Conservation (phyloP, 306 rosid genomes). For the Prunus mira region DNA sequence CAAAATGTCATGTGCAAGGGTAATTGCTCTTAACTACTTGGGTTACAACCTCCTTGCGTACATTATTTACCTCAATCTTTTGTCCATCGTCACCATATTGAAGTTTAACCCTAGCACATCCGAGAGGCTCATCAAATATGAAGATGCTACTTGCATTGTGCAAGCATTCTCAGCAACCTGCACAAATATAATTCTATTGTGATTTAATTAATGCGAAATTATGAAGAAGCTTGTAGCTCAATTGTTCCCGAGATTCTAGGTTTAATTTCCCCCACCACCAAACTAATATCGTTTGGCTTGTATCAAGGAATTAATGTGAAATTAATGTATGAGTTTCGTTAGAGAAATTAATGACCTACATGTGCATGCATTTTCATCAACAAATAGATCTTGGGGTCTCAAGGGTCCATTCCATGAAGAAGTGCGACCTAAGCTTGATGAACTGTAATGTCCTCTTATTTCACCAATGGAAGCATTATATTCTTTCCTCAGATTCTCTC, state of each 20-base stretch:
- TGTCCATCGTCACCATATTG: constrained; percentile 62
- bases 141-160: constrained; percentile 68
- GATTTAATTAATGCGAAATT: too few relatives aligned
- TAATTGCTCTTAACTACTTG: too few relatives aligned
- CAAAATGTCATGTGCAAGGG: too few relatives aligned
- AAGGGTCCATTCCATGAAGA: constrained; percentile 68
- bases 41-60: too few relatives aligned
- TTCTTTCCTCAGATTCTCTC: constrained; percentile 50
- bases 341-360: constrained; percentile 33
- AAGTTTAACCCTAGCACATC: constrained; percentile 71
- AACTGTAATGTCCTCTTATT: constrained; percentile 23
- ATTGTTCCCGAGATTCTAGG: too few relatives aligned
- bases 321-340: too few relatives aligned
- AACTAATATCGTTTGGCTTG: too few relatives aligned
- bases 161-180: constrained; percentile 75
- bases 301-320: too few relatives aligned
- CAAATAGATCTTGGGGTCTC: constrained; percentile 71
- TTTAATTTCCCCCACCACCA: too few relatives aligned
- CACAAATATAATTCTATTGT: not conserved
- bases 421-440: constrained; percentile 45
- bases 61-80: constrained; percentile 49
- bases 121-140: constrained; percentile 56
- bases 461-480: constrained; percentile 58
- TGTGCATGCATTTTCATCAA: constrained; percentile 83
- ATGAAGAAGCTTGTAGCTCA: too few relatives aligned